Evolutionary conservation across 768 basidiomycete species (phyloP), one percentile per base, ranked within the genome.

Genomic region (Rhodosporidiobolus sp.): DNA sequence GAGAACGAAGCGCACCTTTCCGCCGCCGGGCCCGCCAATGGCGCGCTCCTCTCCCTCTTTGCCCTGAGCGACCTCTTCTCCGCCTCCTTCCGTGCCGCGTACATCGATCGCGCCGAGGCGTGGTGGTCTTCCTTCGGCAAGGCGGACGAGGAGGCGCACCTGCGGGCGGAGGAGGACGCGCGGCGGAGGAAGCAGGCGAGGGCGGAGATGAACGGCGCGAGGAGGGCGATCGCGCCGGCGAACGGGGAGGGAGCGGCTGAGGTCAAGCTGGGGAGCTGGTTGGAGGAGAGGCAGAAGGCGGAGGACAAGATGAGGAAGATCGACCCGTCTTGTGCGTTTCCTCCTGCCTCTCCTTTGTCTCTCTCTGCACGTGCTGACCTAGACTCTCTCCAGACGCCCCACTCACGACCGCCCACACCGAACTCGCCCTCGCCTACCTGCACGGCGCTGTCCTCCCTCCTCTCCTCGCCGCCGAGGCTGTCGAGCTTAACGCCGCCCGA

Each of bases 401-500:
- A 34, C 60, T 65, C 63, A 65, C 72, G 28, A 74, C 70, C 32
- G 76, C 76, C 14, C 63, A 75, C 24, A 67, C 74, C 45, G 76
- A 75, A 38, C 67, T 73, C 45, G 74, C 60, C n/a, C 65, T 72
- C n/a, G 67, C 65, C 19, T 77, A 70, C 74, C 34, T 77, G 12
- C 53, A 50, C 17, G 58, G 63, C 24, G 70, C 69, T 28, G 63
- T 76, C 49, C 62, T 73, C 22, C 66, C 59, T 10, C 45, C 58
- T 4, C 58, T 67, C 28, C 57, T 60, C 20, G 53, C 35, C 28
- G 53, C 45, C 34, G 68, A 52, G 38, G 45, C 10, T 4, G 63
- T 3, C 6, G 60, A 64, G n/a, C 17, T 45, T 2, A 26, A n/a
- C 30, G 34, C 8, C 6, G 58, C 38, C 9, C 20, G 26, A 10